Percentiles rank a stretch among this genome's conserved stretches.
phyloP scores from a whole-genome alignment of 2,329 filamentous ascomycete genomes.

The Aspergillus sp. region DNA sequence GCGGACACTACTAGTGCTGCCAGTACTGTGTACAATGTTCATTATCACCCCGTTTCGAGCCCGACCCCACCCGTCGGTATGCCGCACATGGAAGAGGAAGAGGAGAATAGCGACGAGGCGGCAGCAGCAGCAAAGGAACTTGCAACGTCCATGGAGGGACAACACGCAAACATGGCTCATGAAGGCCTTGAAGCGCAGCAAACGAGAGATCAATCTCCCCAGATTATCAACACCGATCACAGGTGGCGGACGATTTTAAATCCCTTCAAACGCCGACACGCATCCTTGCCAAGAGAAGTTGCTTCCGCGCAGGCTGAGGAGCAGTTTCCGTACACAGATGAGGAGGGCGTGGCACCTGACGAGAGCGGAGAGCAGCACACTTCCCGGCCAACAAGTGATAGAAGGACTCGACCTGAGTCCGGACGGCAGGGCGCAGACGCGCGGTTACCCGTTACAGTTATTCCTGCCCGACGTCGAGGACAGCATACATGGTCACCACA shows the following conservation, averaged over 20 bases:
- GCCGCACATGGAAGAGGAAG: conserved; percentile 34
- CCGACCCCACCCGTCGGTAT: conserved; percentile 45
- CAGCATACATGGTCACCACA: conserved; percentile 57
- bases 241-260: conserved; percentile 55
- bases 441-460: conserved; percentile 58
- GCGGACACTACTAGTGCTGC: conserved; percentile 62
- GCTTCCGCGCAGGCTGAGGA: conserved; percentile 55
- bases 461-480: conserved; percentile 57
- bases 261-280: conserved; percentile 58
- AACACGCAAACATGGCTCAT: conserved; percentile 8
- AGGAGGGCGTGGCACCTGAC: conserved; percentile 24
- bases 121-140: conserved; percentile 24
- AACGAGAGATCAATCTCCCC: conserved; percentile 32
- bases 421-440: conserved; percentile 36
- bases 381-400: conserved; percentile 47
- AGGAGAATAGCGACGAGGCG: conserved; percentile 22
- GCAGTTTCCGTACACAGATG: conserved; percentile 13
- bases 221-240: conserved; percentile 31
- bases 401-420: conserved; percentile 42
- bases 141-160: conserved; percentile 13
- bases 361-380: conserved; percentile 47
- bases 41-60: conserved; percentile 57
- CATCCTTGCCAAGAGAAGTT: conserved; percentile 60
- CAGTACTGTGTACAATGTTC: conserved; percentile 64
- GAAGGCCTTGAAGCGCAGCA: conserved; percentile 21